Percentiles rank a stretch among this genome's conserved stretches.
phyloP scores from a whole-genome alignment of 2,329 filamentous ascomycete species.

The Colletotrichum camelliae region DNA sequence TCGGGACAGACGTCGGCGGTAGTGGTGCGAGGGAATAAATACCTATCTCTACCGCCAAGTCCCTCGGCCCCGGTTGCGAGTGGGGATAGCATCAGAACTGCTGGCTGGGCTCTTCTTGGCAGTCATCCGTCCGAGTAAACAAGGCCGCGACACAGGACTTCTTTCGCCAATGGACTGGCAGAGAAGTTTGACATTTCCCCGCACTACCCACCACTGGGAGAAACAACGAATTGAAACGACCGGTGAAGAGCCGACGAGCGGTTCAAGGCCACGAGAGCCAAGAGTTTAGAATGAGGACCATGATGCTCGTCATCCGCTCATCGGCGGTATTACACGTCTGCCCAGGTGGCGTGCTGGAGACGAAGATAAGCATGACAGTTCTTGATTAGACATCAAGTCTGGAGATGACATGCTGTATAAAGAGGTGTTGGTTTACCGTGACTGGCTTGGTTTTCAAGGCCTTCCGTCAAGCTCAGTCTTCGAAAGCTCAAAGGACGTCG shows the following conservation, averaged over 20 bases:
- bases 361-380: neutral
- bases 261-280: neutral
- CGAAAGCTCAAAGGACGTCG: neutral
- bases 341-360: neutral
- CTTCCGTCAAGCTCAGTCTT: neutral
- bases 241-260: neutral
- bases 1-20: neutral
- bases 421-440: neutral
- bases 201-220: neutral
- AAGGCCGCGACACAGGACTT: neutral
- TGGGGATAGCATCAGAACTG: neutral
- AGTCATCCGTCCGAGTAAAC: neutral
- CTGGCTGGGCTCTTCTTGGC: neutral
- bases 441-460: neutral
- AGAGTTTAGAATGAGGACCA: neutral
- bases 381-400: neutral
- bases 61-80: neutral
- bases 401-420: neutral
- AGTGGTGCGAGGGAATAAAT: neutral
- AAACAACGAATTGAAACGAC: neutral
- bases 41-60: constrained; percentile 7
- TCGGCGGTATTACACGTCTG: neutral
- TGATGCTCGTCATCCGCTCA: neutral
- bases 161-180: neutral
- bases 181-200: neutral